phyloP scores from a whole-genome alignment of 2,329 filamentous ascomycete species.

The Sporothrix curviconia region DNA sequence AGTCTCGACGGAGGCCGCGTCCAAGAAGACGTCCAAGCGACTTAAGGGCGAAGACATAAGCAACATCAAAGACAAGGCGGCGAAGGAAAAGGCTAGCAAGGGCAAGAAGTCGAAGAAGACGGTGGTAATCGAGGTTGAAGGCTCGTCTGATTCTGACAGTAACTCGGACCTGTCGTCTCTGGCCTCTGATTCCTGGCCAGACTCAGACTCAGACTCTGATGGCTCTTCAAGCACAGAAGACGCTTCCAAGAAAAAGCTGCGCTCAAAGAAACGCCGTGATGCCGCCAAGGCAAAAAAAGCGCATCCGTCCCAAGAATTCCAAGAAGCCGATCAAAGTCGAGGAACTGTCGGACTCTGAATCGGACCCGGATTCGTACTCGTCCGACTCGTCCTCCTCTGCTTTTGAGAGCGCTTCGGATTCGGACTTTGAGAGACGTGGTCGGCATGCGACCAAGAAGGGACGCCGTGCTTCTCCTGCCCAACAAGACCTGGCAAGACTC shows the following conservation, averaged over 20 bases:
- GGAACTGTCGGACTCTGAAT: constrained; percentile 14
- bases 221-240: constrained; percentile 21
- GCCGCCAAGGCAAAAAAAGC: constrained; percentile 27
- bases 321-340: constrained; percentile 24
- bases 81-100: constrained; percentile 25
- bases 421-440: constrained; percentile 11
- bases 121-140: constrained; percentile 17
- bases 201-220: constrained; percentile 18
- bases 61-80: constrained; percentile 20
- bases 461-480: background rate
- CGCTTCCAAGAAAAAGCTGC: constrained; percentile 24
- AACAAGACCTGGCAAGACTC: constrained; percentile 2
- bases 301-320: constrained; percentile 21
- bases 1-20: constrained; percentile 19
- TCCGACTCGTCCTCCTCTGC: constrained; percentile 18
- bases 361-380: background rate
- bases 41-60: constrained; percentile 17
- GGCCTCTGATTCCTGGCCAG: constrained; percentile 17
- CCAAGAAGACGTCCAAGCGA: constrained; percentile 17
- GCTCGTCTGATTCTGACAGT: constrained; percentile 4
- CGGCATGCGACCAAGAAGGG: background rate
- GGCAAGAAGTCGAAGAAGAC: constrained; percentile 25
- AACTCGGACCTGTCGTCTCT: constrained; percentile 3
- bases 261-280: constrained; percentile 27
- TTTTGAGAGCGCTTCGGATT: constrained; percentile 16